Percentiles rank a stretch among this genome's conserved stretches.
Conservation (phyloP, 2,329 filamentous ascomycete species). For the Pyrenochaeta sp. region DNA sequence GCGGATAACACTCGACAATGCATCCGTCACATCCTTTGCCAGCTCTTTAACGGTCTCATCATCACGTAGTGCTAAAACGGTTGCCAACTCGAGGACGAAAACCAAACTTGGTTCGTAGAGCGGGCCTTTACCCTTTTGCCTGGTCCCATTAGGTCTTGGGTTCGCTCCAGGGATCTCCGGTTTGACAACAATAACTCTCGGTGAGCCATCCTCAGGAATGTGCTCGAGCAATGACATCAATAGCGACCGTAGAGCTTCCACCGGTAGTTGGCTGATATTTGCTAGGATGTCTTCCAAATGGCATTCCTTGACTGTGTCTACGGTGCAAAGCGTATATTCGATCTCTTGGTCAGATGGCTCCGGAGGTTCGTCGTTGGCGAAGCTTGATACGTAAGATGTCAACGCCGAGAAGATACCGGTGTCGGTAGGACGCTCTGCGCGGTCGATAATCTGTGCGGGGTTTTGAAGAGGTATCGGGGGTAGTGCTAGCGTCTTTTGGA, state of each 20-base stretch:
- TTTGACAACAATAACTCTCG: conserved; percentile 87
- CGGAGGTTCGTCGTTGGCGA: conserved; percentile 95
- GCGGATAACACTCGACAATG: conserved; percentile 81
- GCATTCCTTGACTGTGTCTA: conserved; percentile 93
- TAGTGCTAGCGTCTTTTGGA: conserved; percentile 73
- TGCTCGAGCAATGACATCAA: conserved; percentile 79
- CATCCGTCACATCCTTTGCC: conserved; percentile 81
- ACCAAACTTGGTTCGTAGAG: conserved; percentile 86
- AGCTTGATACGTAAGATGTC: conserved; percentile 97
- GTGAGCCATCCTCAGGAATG: conserved; percentile 84
- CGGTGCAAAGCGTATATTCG: conserved; percentile 91
- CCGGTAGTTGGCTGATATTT: conserved; percentile 77
- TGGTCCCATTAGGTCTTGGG: conserved; percentile 68
- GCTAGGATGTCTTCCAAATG: conserved; percentile 82
- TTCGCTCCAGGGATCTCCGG: conserved; percentile 75
- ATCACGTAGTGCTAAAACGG: conserved; percentile 80
- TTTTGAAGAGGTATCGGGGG: conserved; percentile 87
- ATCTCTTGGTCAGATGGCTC: conserved; percentile 97
- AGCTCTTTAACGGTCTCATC: conserved; percentile 74
- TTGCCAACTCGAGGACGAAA: conserved; percentile 91
- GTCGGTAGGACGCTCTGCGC: conserved; percentile 79
- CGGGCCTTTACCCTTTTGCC: conserved; percentile 63
- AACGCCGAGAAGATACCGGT: conserved; percentile 91
- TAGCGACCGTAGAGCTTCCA: conserved; percentile 66
- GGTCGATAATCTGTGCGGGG: conserved; percentile 91